These are phyloP conservation scores for Backusella tuberculispora DNA, from an alignment of 192 early-diverging fungal genomes.

Conservation along the genomic window DNA sequence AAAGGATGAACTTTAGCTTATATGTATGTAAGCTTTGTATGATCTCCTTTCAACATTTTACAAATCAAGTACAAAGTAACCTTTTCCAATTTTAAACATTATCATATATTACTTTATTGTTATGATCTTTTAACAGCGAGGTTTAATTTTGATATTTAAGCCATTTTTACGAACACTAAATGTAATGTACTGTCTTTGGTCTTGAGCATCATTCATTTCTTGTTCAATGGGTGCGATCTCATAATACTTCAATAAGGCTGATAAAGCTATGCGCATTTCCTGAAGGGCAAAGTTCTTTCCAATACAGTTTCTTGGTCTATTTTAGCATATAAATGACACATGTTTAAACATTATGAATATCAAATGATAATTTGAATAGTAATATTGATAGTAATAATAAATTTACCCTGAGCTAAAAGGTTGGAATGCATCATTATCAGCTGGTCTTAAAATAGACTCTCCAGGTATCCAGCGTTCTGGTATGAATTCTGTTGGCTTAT, in stretches of 20 bases:
- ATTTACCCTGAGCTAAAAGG: constrained; percentile 53
- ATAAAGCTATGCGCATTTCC: constrained; percentile 54
- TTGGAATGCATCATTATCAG: constrained; percentile 48
- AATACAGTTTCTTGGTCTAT: constrained; percentile 53
- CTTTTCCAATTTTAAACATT: no score
- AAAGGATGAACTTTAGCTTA: no score
- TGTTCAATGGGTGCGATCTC: constrained; percentile 47
- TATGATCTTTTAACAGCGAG: background rate
- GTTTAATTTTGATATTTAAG: constrained; percentile 22
- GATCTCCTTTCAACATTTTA: no score
- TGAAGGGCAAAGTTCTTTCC: constrained; percentile 54
- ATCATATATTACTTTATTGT: no score
- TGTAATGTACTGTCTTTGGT: constrained; percentile 32
- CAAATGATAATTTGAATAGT: background rate
- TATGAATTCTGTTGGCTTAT: constrained; percentile 29
- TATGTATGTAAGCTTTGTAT: no score
- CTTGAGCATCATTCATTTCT: constrained; percentile 71
- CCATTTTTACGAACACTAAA: constrained; percentile 22
- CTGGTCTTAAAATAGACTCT: background rate
- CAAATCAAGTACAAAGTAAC: no score
- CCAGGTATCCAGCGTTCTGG: constrained; percentile 39
- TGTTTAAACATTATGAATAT: no score
- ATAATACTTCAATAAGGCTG: constrained; percentile 46
- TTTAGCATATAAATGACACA: no score
- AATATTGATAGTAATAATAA: background rate